Evolutionary conservation across 805 yeast genomes (phyloP).

Genomic region (Schwanniomyces yamadae): DNA sequence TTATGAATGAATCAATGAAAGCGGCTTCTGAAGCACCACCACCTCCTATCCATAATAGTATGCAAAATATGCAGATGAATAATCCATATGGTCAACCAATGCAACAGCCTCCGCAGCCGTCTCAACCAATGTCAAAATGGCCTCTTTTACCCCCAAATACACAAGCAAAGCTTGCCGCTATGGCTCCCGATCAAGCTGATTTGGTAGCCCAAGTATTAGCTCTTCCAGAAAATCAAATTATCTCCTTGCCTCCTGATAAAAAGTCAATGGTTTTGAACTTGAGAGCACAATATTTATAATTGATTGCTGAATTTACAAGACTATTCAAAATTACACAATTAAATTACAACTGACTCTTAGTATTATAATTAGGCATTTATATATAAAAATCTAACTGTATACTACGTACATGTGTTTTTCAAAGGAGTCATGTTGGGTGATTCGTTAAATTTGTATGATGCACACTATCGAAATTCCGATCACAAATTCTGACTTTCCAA

Average conservation of each 20-base stretch:
- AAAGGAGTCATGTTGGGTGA: no score
- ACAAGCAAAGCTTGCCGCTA: slow-evolving; percentile 46
- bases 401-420: no score
- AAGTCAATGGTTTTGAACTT: slow-evolving; percentile 55
- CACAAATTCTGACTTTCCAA: no score
- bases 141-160: slow-evolving; percentile 48
- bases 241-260: slow-evolving; percentile 50
- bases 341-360: no score
- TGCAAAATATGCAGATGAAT: slow-evolving; percentile 6
- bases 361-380: no score
- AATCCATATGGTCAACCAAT: slow-evolving; percentile 14
- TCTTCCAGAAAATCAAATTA: slow-evolving; percentile 49
- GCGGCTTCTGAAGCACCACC: slow-evolving; percentile 20
- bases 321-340: no score
- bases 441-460: neutral
- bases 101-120: slow-evolving; percentile 11
- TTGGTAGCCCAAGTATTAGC: slow-evolving; percentile 54
- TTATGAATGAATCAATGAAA: slow-evolving; percentile 57
- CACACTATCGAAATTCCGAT: neutral
- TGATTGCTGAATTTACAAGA: no score
- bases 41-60: slow-evolving; percentile 8
- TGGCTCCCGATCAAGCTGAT: slow-evolving; percentile 59
- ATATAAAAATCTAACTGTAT: no score
- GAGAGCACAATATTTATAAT: slow-evolving; percentile 50
- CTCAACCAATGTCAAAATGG: slow-evolving; percentile 38